Percentiles rank a stretch among this genome's conserved stretches.
phyloP scores from a whole-genome alignment of 176 grass and related monocot genomes.

The Zea luxurians region DNA sequence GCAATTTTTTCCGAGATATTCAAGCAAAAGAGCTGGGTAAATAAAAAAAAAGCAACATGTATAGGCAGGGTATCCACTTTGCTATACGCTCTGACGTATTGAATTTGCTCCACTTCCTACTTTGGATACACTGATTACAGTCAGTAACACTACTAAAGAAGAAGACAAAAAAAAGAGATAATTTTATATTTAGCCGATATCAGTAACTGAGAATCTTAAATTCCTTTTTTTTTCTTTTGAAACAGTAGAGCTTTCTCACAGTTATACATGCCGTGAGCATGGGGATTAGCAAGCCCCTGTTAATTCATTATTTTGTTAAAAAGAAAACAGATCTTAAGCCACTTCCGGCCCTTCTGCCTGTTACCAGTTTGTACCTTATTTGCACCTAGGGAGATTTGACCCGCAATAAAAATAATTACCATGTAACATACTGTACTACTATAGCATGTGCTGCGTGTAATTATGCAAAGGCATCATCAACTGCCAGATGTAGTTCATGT shows the following conservation, averaged over 20 bases:
- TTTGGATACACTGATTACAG: neutral
- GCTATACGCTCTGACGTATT: neutral
- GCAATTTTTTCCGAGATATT: neutral
- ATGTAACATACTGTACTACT: neutral
- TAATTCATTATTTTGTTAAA: neutral
- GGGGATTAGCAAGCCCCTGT: conserved; percentile 1
- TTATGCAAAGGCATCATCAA: conserved; percentile 18
- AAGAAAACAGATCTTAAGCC: conserved; percentile 9
- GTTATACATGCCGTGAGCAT: neutral
- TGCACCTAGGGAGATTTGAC: conserved; percentile 15
- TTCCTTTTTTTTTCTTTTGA: conserved; percentile 5
- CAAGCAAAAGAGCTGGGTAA: neutral
- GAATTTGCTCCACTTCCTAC: neutral
- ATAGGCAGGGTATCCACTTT: neutral
- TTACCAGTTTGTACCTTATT: conserved; percentile 18
- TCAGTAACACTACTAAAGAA: neutral
- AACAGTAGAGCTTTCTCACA: neutral
- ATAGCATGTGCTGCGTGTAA: conserved; percentile 15
- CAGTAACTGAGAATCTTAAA: neutral
- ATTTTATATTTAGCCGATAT: neutral
- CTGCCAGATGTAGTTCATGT: neutral
- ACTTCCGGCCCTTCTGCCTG: neutral
- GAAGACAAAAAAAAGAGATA: neutral
- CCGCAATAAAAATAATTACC: neutral
- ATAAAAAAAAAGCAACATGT: neutral